Conservation (phyloP, 129 eudicot genomes). For the Chrysanthemum lavandulifolium region DNA sequence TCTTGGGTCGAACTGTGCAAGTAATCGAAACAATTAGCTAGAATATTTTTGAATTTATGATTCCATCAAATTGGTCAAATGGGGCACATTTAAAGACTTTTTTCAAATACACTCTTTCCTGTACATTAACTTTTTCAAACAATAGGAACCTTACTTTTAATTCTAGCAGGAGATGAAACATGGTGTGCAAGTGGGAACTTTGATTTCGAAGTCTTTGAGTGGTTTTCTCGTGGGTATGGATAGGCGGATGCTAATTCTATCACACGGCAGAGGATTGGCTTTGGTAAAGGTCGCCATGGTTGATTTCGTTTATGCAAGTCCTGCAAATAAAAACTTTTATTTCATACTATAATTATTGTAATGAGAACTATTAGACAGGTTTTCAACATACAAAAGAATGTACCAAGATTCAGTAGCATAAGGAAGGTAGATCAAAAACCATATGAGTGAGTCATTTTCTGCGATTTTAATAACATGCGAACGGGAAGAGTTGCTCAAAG, state of each 20-base stretch:
- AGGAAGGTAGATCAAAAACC: no score
- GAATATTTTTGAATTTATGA: not conserved
- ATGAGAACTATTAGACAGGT: not conserved
- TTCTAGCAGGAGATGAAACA: conserved; percentile 39
- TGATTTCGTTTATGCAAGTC: conserved; percentile 54
- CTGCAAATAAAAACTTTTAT: conserved; percentile 27
- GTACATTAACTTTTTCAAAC: conserved; percentile 31
- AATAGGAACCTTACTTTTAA: conserved; percentile 34
- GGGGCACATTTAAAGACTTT: not conserved
- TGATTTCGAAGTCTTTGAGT: conserved; percentile 39
- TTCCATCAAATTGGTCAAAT: conserved; percentile 13
- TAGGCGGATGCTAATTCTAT: conserved; percentile 58
- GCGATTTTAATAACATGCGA: no score
- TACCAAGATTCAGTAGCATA: no score
- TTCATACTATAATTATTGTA: not conserved
- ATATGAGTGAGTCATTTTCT: no score
- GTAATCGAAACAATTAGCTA: no score
- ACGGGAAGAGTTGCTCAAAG: no score
- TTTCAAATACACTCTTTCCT: conserved; percentile 34
- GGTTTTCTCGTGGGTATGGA: conserved; percentile 55
- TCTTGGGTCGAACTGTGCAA: no score
- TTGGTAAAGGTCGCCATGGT: conserved; percentile 84
- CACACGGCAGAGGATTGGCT: conserved; percentile 60
- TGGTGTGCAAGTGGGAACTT: conserved; percentile 36
- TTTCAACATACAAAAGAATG: no score